These are phyloP conservation scores for Ophiostoma pallidulum DNA, from an alignment of 2,329 filamentous ascomycete species.

Conservation along the genomic window DNA sequence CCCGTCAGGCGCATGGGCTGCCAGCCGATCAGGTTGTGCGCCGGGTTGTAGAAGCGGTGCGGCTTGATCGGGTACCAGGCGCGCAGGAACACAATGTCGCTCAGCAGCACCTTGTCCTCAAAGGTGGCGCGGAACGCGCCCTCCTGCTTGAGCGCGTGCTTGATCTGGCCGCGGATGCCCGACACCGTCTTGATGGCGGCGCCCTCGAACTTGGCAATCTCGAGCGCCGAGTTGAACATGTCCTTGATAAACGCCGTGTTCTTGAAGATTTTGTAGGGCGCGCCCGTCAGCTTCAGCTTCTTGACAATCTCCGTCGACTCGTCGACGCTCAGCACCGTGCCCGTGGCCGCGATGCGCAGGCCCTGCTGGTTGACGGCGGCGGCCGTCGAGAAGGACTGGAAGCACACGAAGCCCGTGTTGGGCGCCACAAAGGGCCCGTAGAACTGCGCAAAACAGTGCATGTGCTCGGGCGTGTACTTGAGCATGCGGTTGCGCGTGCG, in stretches of 20 bases:
- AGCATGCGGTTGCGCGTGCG: constrained; percentile 93
- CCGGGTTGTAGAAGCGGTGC: constrained; percentile 92
- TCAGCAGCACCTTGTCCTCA: constrained; percentile 96
- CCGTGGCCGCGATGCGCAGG: constrained; percentile 90
- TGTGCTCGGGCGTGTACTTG: constrained; percentile 98
- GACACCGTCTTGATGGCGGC: constrained; percentile 94
- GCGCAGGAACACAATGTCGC: constrained; percentile 89
- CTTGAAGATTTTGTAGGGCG: constrained; percentile 95
- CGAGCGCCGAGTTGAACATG: constrained; percentile 89
- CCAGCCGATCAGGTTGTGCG: constrained; percentile 90
- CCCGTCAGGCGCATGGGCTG: constrained; percentile 89
- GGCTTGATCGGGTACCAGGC: constrained; percentile 97
- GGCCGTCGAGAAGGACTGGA: constrained; percentile 77
- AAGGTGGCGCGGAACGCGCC: constrained; percentile 96
- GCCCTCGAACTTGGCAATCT: constrained; percentile 97
- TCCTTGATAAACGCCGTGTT: constrained; percentile 98
- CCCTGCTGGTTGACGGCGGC: constrained; percentile 51
- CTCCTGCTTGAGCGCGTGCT: constrained; percentile 88
- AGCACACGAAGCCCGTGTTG: constrained; percentile 90
- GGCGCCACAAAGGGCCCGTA: constrained; percentile 92
- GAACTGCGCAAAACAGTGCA: constrained; percentile 96
- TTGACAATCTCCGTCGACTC: constrained; percentile 97
- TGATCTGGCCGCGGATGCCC: constrained; percentile 92
- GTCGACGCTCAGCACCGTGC: constrained; percentile 87
- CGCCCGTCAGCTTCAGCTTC: constrained; percentile 70